Base-by-base conservation (phyloP, 106 monocot genomes). In the Iris macrosiphon region DNA sequence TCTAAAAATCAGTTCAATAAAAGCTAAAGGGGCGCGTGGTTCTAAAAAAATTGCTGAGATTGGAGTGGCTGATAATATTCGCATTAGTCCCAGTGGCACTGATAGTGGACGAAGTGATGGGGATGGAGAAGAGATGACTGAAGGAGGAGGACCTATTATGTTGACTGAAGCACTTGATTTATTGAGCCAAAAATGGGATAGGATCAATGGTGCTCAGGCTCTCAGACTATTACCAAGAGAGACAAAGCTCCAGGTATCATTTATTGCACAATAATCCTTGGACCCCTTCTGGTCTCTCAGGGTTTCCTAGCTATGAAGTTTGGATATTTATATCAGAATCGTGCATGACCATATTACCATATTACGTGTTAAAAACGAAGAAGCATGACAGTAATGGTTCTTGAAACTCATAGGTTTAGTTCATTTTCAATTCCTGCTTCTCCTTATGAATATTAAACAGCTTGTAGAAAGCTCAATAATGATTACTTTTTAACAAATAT, bases 131-230 rank as follows among this genome's bases (percentile, higher is more conserved):
- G 88, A 88, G 19, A 26, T 55, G 27, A 81, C 35, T 48, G 77
- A 71, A 48, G 79, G 56, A 46, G 80, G 69, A 58, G 88, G 72
- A 51, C 72, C 76, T 59, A 71, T 81, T 60, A 99, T 99, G 91
- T 72, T 87, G 65, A 87, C 76, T 68, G 83, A 99, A 43, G 87
- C 87, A 40, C 72, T 99, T 52, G 80, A 99, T 60, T 69, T 99
- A 59, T 76, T 91, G 73, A 87, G 86, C 61, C 73, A 76, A 60
- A 77, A 83, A 66, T 99, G 98, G 98, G 98, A 99, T 51, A 74
- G 76, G 66, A 91, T 92, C 58, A 99, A 99, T 87, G 98, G 98
- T 55, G 77, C 91, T 59, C 91, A 99, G 67, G 91, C 98, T 40
- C 75, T 99, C 18, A 75, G 64, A 55, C 60, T 99, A 27, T 70